Evolutionary conservation across 768 basidiomycete species (phyloP), one percentile per base, ranked within the genome.

Genomic region (Phylloporus sp.): DNA sequence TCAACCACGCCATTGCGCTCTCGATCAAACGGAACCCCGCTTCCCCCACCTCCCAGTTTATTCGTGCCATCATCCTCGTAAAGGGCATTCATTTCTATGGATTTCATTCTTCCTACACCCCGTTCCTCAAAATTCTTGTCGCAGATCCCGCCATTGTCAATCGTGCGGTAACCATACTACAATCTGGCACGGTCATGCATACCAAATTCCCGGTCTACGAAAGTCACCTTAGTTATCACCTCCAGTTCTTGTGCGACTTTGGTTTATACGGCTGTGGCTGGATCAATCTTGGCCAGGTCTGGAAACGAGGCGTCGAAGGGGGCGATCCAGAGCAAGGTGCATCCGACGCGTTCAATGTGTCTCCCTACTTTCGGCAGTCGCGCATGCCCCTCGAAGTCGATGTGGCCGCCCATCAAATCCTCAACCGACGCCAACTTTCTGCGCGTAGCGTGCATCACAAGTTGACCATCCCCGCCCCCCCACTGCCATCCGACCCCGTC

Each of bases 11-110:
- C 1, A 80, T 98, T 54, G 84, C 86, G 2, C 67, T 91, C 37
- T 90, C 90, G 5, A 66, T 91, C 55, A 84, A 84, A 59, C 82
- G 82, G 22, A 80, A 87, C 46, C 86, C 85, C 1, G 59, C 74
- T 9, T 79, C 79, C 1, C 65, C 69, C 6, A 76, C 70, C 36
- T 76, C 80, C 15, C 78, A 77, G 55, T 84, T 75, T 59, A 72
- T 90, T 48, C 86, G 89, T 13, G 83, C 83, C 20, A 76, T 96
- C 32, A 62, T 90, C 38, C 74, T 94, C 41, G 89, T 93, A 52
- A 98, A 98, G 68, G 96, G 92, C n/a, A 71, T 92, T 15, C 85
- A 87, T 60, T 96, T 98, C 67, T 98, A 98, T 66, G 94, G 96
- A 9, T 98, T 93, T 64, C 86, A 91, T 63, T 72, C 84, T 10